Conservation (phyloP, 2,329 filamentous ascomycete genomes). For the Akanthomyces dipterigenus region DNA sequence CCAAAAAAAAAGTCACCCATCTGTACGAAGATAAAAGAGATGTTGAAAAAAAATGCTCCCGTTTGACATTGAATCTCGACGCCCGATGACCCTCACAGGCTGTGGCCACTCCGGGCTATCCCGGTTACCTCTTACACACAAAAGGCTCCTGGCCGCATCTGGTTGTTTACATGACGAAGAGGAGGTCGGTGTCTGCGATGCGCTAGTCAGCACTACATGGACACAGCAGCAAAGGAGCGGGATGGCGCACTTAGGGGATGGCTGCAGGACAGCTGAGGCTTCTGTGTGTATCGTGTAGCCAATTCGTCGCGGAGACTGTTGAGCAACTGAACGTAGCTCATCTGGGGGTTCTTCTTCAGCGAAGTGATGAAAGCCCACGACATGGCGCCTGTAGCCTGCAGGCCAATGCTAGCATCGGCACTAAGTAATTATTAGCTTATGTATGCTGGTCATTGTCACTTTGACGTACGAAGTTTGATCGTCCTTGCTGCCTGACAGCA, state of each 20-base stretch:
- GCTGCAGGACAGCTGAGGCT: conserved; percentile 94
- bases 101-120: neutral
- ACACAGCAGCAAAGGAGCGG: conserved; percentile 17
- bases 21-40: neutral
- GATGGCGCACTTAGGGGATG: conserved; percentile 77
- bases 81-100: neutral
- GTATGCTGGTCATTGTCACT: too few species aligned
- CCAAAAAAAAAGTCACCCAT: conserved; percentile 8
- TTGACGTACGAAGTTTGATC: conserved; percentile 78
- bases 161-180: conserved; percentile 52
- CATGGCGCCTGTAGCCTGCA: conserved; percentile 94
- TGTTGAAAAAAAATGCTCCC: neutral
- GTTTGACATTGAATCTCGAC: neutral
- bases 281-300: conserved; percentile 80
- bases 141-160: neutral
- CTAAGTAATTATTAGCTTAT: conserved; percentile 37
- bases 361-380: conserved; percentile 93
- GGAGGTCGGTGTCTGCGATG: conserved; percentile 50
- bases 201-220: conserved; percentile 17
- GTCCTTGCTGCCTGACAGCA: conserved; percentile 97
- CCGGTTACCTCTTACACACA: neutral
- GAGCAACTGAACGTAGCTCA: conserved; percentile 93
- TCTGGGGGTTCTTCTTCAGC: conserved; percentile 92
- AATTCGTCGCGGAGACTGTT: conserved; percentile 96
- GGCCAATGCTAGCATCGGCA: conserved; percentile 84